These are phyloP conservation scores for Xerocomus spinulosus DNA, from an alignment of 768 basidiomycete species.

Conservation along the genomic window DNA sequence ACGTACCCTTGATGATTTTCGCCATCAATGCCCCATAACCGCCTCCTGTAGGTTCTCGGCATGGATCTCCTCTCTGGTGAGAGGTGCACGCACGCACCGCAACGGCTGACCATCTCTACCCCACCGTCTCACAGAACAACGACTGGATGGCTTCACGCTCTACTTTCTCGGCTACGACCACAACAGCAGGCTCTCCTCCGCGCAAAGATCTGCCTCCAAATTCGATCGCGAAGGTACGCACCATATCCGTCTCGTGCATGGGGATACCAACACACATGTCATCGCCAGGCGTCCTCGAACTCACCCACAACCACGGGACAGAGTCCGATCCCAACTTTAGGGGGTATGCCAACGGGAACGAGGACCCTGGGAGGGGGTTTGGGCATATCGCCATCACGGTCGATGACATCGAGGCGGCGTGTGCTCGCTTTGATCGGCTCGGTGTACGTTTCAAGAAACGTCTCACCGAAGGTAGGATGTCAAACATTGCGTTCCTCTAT, in stretches of 20 bases:
- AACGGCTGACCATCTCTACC: constrained; percentile 2
- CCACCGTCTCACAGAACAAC: constrained; percentile 38
- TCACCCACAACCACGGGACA: constrained; percentile 88
- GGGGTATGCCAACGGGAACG: constrained; percentile 85
- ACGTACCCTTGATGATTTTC: constrained; percentile 13
- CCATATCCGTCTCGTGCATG: too few relatives aligned
- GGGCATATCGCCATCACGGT: constrained; percentile 89
- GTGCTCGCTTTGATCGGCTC: constrained; percentile 74
- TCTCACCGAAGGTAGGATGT: constrained; percentile 83
- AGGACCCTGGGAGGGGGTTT: constrained; percentile 71
- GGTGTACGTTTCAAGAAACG: constrained; percentile 87
- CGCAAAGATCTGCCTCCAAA: constrained; percentile 47
- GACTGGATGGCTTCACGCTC: constrained; percentile 62
- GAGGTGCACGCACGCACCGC: not conserved
- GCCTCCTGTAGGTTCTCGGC: constrained; percentile 47
- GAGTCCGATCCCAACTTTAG: constrained; percentile 73
- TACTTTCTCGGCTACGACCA: constrained; percentile 85
- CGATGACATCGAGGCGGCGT: constrained; percentile 77
- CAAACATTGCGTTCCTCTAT: constrained; percentile 74
- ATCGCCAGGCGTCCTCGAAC: constrained; percentile 66
- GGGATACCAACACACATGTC: not conserved
- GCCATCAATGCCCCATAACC: not conserved
- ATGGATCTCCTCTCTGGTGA: constrained; percentile 69
- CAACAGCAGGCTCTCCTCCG: constrained; percentile 40
- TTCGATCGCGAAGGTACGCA: constrained; percentile 67